Evolutionary conservation across 257 asterid genomes (phyloP).

Genomic region (Solanum peruvianum): DNA sequence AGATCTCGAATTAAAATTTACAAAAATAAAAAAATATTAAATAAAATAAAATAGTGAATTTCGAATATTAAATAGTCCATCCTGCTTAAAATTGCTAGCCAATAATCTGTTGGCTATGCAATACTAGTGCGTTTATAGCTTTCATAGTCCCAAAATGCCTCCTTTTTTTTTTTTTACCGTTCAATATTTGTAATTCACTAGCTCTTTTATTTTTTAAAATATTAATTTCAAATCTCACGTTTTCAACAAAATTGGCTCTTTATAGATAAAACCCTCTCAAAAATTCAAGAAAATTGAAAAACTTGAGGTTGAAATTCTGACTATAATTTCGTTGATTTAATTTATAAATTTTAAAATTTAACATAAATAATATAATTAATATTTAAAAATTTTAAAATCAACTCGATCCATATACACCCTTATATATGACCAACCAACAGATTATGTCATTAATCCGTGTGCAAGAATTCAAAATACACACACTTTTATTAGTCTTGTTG

Average conservation of each 20-base stretch:
- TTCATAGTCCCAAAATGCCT: not conserved
- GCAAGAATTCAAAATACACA: not conserved
- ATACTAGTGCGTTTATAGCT: not conserved
- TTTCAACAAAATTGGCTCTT: not conserved
- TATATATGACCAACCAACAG: not conserved
- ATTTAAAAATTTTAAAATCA: not conserved
- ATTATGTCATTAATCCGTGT: not conserved
- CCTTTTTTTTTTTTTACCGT: not conserved
- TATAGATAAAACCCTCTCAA: not conserved
- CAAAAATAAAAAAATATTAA: too few relatives aligned
- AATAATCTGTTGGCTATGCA: not conserved
- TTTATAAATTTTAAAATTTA: not conserved
- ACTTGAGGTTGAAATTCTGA: not conserved
- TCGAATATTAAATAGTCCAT: not conserved
- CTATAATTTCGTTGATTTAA: not conserved
- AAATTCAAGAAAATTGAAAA: not conserved
- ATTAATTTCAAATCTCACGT: not conserved
- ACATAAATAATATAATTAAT: not conserved
- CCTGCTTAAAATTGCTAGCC: not conserved
- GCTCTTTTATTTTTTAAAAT: not conserved
- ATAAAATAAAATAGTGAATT: too few relatives aligned
- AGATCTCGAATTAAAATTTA: not conserved
- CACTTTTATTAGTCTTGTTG: not conserved
- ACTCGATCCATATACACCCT: accelerated
- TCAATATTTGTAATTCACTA: not conserved